Base-by-base conservation (phyloP, 495 filamentous ascomycete genomes). In the Lophiotrema nucula region DNA sequence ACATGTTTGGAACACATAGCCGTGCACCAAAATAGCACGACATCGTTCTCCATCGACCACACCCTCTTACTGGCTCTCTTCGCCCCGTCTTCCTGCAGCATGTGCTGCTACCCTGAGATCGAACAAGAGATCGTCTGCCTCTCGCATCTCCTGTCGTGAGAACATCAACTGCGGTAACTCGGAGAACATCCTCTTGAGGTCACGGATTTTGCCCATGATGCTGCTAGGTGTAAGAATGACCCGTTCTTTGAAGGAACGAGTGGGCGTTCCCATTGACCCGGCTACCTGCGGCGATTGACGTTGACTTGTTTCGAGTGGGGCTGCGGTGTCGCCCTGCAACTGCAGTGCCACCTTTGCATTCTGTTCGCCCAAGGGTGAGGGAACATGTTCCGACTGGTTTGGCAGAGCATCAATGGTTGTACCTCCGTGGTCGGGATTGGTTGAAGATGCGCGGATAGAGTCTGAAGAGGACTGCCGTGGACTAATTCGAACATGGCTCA, bases 121-220 rank as follows among this genome's bases (percentile, higher is more conserved):
- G 47, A 69, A 69, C 41, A 71, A 39, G 23, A 68, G 53, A 47
- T 73, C 71, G 47, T 73, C 68, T 50, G 69, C 39, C 55, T 70
- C 66, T 43, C 68, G 27, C 58, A 69, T 68, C 43, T 73, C 69
- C 37, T 66, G 60, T 6, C 48, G 25, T 1, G 67, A 65, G 28
- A 73, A 47, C 38, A 70, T 49, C 54, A 69, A 33, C 24, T 63
- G 53, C 31, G 38, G 56, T 23, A 60, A 60, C 47, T 66, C 65
- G 10, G 68, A n/a, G 2, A 68, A 51, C n/a, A 53, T 54, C 18
- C 18, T 19, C 28, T 48, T 48, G 46, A 48, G 22, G 25, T 19
- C 25, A 28, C 39, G 53, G 45, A 72, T 48, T 33, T 53, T 41
- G 2, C 31, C 63, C 5, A 72, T 27, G 27, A 72, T 61, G 35